Evolutionary conservation across 1,284 basidiomycete species (phyloP), one percentile per base, ranked within the genome.

Genomic region (Phylloboletellus chloephorus): DNA sequence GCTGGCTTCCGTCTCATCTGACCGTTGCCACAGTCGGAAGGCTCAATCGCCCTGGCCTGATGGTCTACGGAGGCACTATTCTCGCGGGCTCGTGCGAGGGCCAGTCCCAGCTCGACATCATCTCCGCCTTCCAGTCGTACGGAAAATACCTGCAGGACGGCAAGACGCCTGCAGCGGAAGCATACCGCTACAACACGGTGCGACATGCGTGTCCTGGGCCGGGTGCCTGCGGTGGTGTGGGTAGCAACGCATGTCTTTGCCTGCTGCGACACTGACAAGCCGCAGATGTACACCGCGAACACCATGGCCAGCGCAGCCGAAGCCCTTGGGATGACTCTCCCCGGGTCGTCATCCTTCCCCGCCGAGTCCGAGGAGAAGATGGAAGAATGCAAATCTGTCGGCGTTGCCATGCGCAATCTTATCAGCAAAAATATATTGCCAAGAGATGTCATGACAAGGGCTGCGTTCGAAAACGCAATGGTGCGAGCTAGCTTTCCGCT

Each of bases 11-110:
- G 52, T 49, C 63, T 66, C 49, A 60, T 49, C 63, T 66, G 49
- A 60, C 50, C 15, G 39, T 32, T 39, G 41, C 44, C 43, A 37
- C 53, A 89, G 86, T 96, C 40, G 92, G 93, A 41, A 76, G 95
- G 38, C 71, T 98, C 49, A 97, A 98, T 67, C 79, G 95, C 37
- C 95, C 95, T 20, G 87, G 91, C 49, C 55, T 98, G 46, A 96
- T 98, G 90, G 85, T 98, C 1, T 98, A 98, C 57, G 95, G 95
- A 29, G 95, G 95, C 22, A 88, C 88, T 17, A 98, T 97, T 55
- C 82, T 82, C 39, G 78, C 93, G 7, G 93, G 95, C 41, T 82
- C 86, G 16, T 96, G 94, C 61, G 82, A 82, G 49, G 80, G 84
- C 31, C 68, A 78, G 44, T 78, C 86, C 26, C 76, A 85, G 56